phyloP scores from a whole-genome alignment of 2,329 filamentous ascomycete genomes.

The Ophiostoma quercus region DNA sequence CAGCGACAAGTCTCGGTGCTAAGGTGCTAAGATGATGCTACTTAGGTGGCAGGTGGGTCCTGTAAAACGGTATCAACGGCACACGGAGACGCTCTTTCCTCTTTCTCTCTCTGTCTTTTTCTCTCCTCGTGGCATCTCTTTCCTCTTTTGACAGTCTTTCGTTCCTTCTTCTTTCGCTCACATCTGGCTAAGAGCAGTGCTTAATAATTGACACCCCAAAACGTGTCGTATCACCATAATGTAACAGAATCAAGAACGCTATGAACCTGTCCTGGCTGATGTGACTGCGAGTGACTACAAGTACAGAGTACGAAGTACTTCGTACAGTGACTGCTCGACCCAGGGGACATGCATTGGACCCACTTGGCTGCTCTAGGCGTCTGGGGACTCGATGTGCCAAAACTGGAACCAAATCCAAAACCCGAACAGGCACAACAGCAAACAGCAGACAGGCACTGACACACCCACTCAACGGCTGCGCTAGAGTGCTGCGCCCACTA shows the following conservation, averaged over 20 bases:
- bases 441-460: neutral
- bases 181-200: neutral
- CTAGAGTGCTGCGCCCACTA: conserved; percentile 5
- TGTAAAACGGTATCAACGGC: neutral
- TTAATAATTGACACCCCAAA: neutral
- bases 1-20: neutral
- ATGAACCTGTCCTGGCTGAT: neutral
- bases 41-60: neutral
- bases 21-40: neutral
- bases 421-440: conserved; percentile 16
- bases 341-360: neutral
- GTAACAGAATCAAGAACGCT: neutral
- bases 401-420: conserved; percentile 24
- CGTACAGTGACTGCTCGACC: neutral
- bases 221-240: neutral
- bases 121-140: too few species aligned
- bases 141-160: too few species aligned
- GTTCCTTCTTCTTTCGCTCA: too few species aligned
- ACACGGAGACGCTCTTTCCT: neutral
- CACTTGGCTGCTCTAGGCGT: neutral
- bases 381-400: conserved; percentile 2
- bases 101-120: neutral
- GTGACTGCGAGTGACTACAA: neutral
- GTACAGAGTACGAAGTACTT: neutral
- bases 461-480: neutral